phyloP scores from a whole-genome alignment of 352 stramenopile genomes.

The Pythium dissimile region DNA sequence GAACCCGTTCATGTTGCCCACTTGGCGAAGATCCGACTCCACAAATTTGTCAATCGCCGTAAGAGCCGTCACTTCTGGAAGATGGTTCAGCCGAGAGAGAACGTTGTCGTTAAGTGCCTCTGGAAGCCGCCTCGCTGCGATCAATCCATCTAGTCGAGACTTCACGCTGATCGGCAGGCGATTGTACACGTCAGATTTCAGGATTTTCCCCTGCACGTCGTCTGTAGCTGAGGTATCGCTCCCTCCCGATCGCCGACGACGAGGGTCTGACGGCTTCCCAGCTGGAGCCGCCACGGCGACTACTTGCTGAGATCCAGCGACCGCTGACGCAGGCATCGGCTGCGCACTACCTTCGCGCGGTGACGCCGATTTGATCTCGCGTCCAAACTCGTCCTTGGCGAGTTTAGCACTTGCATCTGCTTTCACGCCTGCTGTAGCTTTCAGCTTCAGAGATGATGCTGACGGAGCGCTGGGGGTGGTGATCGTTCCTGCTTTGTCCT shows the following conservation, averaged over 20 bases:
- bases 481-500: slow-evolving; percentile 26
- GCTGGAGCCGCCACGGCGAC: background rate
- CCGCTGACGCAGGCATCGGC: background rate
- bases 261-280: slow-evolving; percentile 28
- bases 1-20: slow-evolving; percentile 79
- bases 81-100: slow-evolving; percentile 57
- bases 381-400: slow-evolving; percentile 60
- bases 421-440: background rate
- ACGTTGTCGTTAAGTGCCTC: slow-evolving; percentile 78
- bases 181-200: slow-evolving; percentile 54
- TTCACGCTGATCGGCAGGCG: slow-evolving; percentile 44
- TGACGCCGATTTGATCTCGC: slow-evolving; percentile 21
- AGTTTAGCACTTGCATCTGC: background rate
- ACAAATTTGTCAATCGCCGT: slow-evolving; percentile 75
- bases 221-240: background rate
- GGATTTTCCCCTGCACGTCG: background rate
- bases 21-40: slow-evolving; percentile 67
- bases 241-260: slow-evolving; percentile 26
- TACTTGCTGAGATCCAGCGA: background rate
- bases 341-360: background rate
- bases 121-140: slow-evolving; percentile 42
- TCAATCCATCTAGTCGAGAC: slow-evolving; percentile 53
- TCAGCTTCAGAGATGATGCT: background rate
- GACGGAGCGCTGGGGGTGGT: slow-evolving; percentile 11
- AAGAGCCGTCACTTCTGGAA: slow-evolving; percentile 61